Base-by-base conservation (phyloP, 192 early-diverging fungal genomes). In the Pilobolus umbonatus region DNA sequence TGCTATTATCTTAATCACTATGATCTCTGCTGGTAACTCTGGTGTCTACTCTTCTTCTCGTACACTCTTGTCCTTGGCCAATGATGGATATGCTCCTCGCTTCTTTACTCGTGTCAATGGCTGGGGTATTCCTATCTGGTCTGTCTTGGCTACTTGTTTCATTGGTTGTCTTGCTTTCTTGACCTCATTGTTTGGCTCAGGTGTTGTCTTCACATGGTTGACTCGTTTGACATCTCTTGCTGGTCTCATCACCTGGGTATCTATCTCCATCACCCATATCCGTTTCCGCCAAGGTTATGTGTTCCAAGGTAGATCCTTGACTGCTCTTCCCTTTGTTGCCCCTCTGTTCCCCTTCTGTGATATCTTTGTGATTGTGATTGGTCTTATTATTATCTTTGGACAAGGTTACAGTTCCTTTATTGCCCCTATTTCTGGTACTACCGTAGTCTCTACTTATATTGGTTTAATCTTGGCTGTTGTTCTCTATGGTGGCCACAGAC, bases 21-120 rank as follows among this genome's bases (percentile, higher is more conserved):
- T 87, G 34, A 67, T 86, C 53, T 85, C 83, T 15, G 90, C 93
- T 47, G 88, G 87, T 36, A 95, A 93, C 77, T 90, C 86, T 14
- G 91, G 89, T 15, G 82, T 93, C 11, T 95, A 92, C 61, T 88
- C 89, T n/a, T 87, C 87, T 25, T 86, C 85, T 8, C 77, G 93
- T 32, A 90, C 89, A 22, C 69, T 95, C 38, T 76, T 88, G 71
- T 73, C 87, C 1, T 55, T 95, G 57, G 78, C 91, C 22, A 73
- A 80, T 39, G 87, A 91, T 57, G 86, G 86, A 26, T 88, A 88
- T 64, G 90, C 90, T 12, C 91, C 88, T 12, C 48, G 60, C 24
- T 69, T 84, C 29, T 82, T 95, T 44, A 73, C 78, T 32, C 65
- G 65, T 30, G 75, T 89, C 22, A 82, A 83, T 21, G 62, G 72